These are phyloP conservation scores for Halenospora varia DNA, from an alignment of 495 filamentous ascomycete species.

Conservation along the genomic window DNA sequence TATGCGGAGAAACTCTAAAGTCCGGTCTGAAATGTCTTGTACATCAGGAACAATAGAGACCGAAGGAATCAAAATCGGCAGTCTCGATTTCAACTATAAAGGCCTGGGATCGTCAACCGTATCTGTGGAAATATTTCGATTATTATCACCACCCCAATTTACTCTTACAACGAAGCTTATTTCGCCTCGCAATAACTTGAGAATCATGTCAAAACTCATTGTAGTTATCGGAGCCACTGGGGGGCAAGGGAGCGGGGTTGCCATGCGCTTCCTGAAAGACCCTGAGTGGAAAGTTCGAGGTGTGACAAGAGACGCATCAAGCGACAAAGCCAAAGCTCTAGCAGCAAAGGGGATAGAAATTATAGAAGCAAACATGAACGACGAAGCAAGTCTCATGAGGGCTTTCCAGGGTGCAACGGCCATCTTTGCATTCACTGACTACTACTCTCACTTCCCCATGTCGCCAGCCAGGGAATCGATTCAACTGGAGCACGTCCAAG, in stretches of 20 bases:
- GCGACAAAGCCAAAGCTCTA: constrained; percentile 32
- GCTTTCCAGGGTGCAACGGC: constrained; percentile 28
- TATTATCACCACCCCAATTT: too few relatives aligned
- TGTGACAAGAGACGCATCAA: constrained; percentile 38
- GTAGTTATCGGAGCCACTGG: constrained; percentile 14
- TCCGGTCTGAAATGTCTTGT: too few relatives aligned
- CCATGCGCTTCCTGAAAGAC: constrained; percentile 30
- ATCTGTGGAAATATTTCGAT: too few relatives aligned
- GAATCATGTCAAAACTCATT: constrained; percentile 4
- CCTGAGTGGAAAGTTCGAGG: constrained; percentile 38
- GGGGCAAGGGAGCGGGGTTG: constrained; percentile 38
- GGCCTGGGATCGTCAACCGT: too few relatives aligned
- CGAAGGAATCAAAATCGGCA: too few relatives aligned
- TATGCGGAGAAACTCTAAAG: too few relatives aligned
- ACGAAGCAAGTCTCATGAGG: constrained; percentile 24
- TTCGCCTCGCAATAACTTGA: too few relatives aligned
- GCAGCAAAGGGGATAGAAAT: constrained; percentile 42
- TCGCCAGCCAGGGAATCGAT: constrained; percentile 17
- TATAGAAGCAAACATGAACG: constrained; percentile 41
- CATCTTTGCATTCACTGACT: constrained; percentile 27
- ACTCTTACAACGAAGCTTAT: too few relatives aligned
- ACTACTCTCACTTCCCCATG: constrained; percentile 11
- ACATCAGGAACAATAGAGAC: too few relatives aligned
- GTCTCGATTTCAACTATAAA: too few relatives aligned
- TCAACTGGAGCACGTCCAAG: constrained; percentile 21